Base-by-base conservation (phyloP, 352 stramenopile genomes). In the Pythium diclinum region DNA sequence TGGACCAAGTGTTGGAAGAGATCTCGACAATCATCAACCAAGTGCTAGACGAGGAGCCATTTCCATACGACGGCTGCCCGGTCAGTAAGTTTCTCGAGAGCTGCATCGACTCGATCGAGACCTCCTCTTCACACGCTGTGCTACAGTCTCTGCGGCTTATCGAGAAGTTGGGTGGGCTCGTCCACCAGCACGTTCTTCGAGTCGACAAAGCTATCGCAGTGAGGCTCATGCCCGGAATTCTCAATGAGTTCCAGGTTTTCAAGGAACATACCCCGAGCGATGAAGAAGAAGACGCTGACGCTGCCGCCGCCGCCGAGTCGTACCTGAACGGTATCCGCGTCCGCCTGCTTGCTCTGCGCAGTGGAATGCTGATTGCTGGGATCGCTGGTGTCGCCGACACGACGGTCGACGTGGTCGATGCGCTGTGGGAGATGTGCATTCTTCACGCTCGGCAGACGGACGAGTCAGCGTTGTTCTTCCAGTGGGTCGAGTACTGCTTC, bases 401-500 rank as follows among this genome's bases (percentile, higher is more conserved):
- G 56, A 8, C 66, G 75, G 38, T 65, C 33, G 0, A 46, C 32
- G 25, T 59, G 23, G 42, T 70, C 3, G 16, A 54, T 8, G 7
- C 17, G 14, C 16, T 89, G 14, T 93, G 85, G 85, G 16, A 72
- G 8, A 44, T 79, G 21, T 74, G 85, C 44, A 59, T 91, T 9
- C 52, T 69, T 11, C 30, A 77, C 10, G 63, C 77, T 0, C 64
- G 64, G 9, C 28, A 77, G 3, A n/a, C 49, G 17, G 79, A 88
- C 42, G 83, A 91, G 57, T 66, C 74, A 0, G 73, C 83, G 6
- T 65, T 92, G 3, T 89, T 75, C 54, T 93, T 93, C 44, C 76
- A 90, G 28, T 93, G 85, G 85, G 73, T 92, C 58, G 77, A 87
- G 52, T 73, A 87, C 3, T 93, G 81, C 38, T 72, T 85, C 16